phyloP scores from a whole-genome alignment of 2,329 filamentous ascomycete genomes.

The Monosporascus ibericus region DNA sequence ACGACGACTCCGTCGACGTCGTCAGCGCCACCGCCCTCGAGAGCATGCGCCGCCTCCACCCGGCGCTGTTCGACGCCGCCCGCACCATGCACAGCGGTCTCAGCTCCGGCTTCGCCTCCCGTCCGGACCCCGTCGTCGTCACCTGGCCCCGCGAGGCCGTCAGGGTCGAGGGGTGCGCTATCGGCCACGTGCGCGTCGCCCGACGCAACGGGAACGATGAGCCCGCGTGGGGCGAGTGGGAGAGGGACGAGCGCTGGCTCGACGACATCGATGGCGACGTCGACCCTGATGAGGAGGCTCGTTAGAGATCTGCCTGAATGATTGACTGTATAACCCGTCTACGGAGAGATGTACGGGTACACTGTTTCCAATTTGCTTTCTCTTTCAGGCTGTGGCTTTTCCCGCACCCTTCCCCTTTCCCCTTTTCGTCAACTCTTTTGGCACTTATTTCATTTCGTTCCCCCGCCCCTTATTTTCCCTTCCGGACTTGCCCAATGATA shows the following conservation, averaged over 20 bases:
- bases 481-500: too few relatives aligned
- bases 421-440: too few relatives aligned
- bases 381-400: too few relatives aligned
- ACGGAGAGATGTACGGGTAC: too few relatives aligned
- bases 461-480: too few relatives aligned
- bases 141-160: constrained; percentile 40
- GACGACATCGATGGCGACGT: not conserved
- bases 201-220: constrained; percentile 50
- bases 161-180: constrained; percentile 34
- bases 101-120: constrained; percentile 24
- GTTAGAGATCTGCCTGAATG: too few relatives aligned
- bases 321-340: too few relatives aligned
- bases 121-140: constrained; percentile 30
- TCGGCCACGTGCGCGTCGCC: constrained; percentile 38
- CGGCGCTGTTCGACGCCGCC: constrained; percentile 22
- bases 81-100: constrained; percentile 23
- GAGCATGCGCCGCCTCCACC: constrained; percentile 38
- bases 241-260: constrained; percentile 29
- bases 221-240: constrained; percentile 50
- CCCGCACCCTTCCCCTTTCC: too few relatives aligned
- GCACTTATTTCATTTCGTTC: too few relatives aligned
- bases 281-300: too few relatives aligned
- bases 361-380: too few relatives aligned
- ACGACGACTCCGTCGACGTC: constrained; percentile 53
- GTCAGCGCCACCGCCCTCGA: constrained; percentile 48